Evolutionary conservation across 345 rosid genomes (phyloP), one percentile per base, ranked within the genome.

Genomic region (Stellera chamaejasme): DNA sequence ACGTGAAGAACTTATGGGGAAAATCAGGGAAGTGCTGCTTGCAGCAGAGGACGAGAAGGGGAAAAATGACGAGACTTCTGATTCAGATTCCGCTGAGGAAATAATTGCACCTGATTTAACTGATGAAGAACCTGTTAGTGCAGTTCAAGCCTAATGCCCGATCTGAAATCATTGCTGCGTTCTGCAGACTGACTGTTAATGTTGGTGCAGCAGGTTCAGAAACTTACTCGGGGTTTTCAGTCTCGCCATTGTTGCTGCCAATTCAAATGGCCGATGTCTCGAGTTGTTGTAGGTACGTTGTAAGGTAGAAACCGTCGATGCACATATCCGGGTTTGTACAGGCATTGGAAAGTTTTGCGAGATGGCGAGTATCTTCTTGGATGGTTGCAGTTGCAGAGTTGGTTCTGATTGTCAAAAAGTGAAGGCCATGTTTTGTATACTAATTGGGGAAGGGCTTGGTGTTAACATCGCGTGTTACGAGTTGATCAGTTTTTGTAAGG

Each of bases 51-150:
- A 27, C 23, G 69, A 66, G 2, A 73, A 69, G 45, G 76, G 56
- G 39, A 2, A 32, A 32, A 32, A 32, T 32, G 7, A 1, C 9
- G 39, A 32, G 46, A 25, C 45, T 43, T 32, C 43, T 0, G 84
- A 75, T 36, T 81, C 58, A 64, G 80, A 75, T 59, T 53, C 65
- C 16, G 13, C 67, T 0, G 69, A 46, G 52, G 82, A 74, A 64
- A 58, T 61, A 42, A 61, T 74, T 66, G 43, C 77, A 32, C 58
- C 81, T 11, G 81, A 83, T 44, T 62, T 64, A 41, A 79, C 90
- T 0, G 95, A 92, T 63, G 97, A 92, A 76, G 98, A 92, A 67
- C 49, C 80, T 48, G 77, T 62, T 54, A 63, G 77, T 14, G 97
- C 80, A 10, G 81, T 69, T 56, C 85, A 86, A 65, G 85, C 79